Base-by-base conservation (phyloP, 2,329 filamentous ascomycete genomes). In the Lasiodiplodia hormozganensis region DNA sequence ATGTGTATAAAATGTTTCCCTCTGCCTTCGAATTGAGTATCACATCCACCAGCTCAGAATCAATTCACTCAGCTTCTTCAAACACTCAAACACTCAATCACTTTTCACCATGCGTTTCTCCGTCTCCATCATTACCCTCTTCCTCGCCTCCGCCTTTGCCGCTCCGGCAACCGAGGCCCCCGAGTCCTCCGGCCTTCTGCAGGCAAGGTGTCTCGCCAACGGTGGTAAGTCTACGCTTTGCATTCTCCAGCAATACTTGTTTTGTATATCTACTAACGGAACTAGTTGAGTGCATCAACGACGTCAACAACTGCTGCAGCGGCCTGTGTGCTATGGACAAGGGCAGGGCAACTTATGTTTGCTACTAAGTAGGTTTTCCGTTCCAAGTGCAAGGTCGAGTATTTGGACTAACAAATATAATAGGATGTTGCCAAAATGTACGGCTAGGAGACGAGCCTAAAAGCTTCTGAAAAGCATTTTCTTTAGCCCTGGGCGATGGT, bases 271-370 rank as follows among this genome's bases (percentile, higher is more conserved):
- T 47, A 3, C 40, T 11, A 11, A 47, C 40, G 16, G n/a, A 21
- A 36, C 12, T 18, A 60, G 56, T 40, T 25, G 56, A 60, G 16
- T 60, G 56, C 56, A 60, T 60, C 34, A 36, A 60, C 34, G 56
- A 60, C 34, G 18, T 60, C 34, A 60, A 60, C 56, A 60, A 36
- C 56, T 60, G 56, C 56, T 60, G 56, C 56, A 23, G 21, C 28
- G 2, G 14, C n/a, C 34, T 60, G 4, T 60, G 56, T 18, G 56
- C 56, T 11, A 36, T 38, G 34, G 23, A 60, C 34, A 60, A 60
- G 56, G 34, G 34, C 6, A 18, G 23, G n/a, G 56, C 10, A 21
- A 60, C 56, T 2, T 25, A 40, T 11, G 40, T 34, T 5, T 60
- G 56, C 56, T 18, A 47, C 16, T 47, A 47, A 47, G 40, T 47